Conservation (phyloP, 345 rosid genomes). For the Pistacia vera region DNA sequence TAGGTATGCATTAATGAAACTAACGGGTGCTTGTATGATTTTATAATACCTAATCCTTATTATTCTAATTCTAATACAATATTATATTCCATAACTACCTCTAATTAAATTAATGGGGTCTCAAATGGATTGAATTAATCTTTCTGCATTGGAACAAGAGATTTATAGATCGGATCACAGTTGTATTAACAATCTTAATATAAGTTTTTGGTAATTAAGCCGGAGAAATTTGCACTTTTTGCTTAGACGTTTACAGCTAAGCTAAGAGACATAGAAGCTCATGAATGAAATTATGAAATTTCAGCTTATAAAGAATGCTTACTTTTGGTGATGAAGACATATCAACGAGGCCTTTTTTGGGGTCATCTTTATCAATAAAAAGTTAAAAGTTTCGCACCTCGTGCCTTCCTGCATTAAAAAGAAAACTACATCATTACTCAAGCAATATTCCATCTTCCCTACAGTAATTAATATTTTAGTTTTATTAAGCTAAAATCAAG, state of each 20-base stretch:
- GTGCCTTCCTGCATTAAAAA: constrained; percentile 62
- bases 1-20: too few relatives aligned
- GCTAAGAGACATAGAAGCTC: background rate
- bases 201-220: background rate
- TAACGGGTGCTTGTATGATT: too few relatives aligned
- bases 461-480: constrained; percentile 15
- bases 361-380: constrained; percentile 27
- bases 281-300: constrained; percentile 4
- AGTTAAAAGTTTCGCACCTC: constrained; percentile 25
- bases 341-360: background rate
- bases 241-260: background rate
- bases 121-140: too few relatives aligned
- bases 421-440: constrained; percentile 39
- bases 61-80: too few relatives aligned
- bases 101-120: too few relatives aligned
- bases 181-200: background rate
- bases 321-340: constrained; percentile 5
- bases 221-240: background rate
- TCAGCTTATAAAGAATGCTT: background rate
- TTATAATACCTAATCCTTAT: too few relatives aligned
- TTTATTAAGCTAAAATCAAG: background rate
- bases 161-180: too few relatives aligned
- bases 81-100: too few relatives aligned
- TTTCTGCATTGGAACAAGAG: too few relatives aligned
- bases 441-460: constrained; percentile 13